Base-by-base conservation (phyloP, 768 basidiomycete species). In the Pleurotus ostreatus region DNA sequence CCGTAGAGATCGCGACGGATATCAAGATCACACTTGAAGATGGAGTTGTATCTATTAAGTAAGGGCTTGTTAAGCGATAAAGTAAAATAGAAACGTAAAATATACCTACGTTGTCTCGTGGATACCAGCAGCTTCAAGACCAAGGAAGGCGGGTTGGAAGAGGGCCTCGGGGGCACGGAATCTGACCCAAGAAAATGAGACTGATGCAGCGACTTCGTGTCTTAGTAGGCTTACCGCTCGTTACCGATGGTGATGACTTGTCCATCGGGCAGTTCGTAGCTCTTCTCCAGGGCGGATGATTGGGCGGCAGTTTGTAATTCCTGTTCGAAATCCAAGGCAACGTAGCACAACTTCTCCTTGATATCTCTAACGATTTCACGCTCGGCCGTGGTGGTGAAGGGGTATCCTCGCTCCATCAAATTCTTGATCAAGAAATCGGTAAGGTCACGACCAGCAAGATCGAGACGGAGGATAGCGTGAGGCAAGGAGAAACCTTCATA, bases 301-400 rank as follows among this genome's bases (percentile, higher is more conserved):
- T 92, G 89, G 57, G 92, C 89, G 40, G 93, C 92, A 18, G 89
- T 92, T 74, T 92, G 88, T 62, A 95, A 77, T 74, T 96, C 94
- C 72, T 94, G 89, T 68, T 95, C 92, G 62, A 94, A 95, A 73
- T 95, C 93, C 59, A 94, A 82, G 39, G 93, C 93, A 61, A 96
- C 94, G 69, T 95, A 95, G 72, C 93, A 94, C 25, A 95, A 84
- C 80, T 93, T 94, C 82, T 94, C 92, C 81, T 97, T 97, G 81
- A 97, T 95, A 71, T 96, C 94, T 58, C 94, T 82, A 63, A 96
- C 94, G 57, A 97, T 93, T 84, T 94, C 93, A 66, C 86, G 83
- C 75, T 94, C 93, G 38, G 92, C 93, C 11, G 92, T 89, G 60
- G 94, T 96, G 63, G 91, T 94, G 83, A 97, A 96, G 15, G 85